Percentiles rank a stretch among this genome's conserved stretches.
Evolutionary conservation across 805 yeast genomes (phyloP).

Genomic region (Saturnispora quitensis): DNA sequence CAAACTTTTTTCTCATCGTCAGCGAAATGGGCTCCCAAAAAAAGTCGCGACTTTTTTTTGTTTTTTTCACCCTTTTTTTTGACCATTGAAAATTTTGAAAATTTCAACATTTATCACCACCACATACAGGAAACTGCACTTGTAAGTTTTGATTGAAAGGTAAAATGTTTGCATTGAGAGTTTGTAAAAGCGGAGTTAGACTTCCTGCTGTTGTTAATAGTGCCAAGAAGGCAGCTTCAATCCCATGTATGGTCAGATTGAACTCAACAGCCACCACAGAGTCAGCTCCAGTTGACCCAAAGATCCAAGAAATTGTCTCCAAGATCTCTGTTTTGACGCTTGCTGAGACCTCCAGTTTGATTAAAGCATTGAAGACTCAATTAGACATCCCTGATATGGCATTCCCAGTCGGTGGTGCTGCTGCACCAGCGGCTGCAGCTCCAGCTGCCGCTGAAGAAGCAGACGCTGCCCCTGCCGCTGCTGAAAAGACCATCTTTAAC

Average conservation of each 20-base stretch:
- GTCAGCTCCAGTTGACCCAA: slow-evolving; percentile 64
- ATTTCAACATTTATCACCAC: neutral
- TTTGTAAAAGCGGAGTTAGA: slow-evolving; percentile 7
- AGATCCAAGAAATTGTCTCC: slow-evolving; percentile 79
- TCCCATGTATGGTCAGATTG: slow-evolving; percentile 29
- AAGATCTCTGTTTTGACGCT: slow-evolving; percentile 86
- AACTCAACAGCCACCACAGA: slow-evolving; percentile 33
- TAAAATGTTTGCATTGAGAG: slow-evolving; percentile 11
- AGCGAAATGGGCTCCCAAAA: neutral
- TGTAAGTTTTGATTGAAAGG: neutral
- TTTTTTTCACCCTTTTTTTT: neutral
- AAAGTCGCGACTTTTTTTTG: neutral
- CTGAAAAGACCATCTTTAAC: slow-evolving; percentile 89
- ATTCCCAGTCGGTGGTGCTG: slow-evolving; percentile 61
- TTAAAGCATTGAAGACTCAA: slow-evolving; percentile 67
- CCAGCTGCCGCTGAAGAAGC: slow-evolving; percentile 65
- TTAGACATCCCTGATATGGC: slow-evolving; percentile 92
- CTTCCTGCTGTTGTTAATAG: neutral
- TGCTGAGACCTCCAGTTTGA: slow-evolving; percentile 83
- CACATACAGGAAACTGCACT: neutral
- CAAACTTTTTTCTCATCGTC: neutral
- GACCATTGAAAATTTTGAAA: neutral
- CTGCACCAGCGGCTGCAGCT: slow-evolving; percentile 50
- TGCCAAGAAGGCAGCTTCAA: neutral
- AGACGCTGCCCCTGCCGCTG: slow-evolving; percentile 68